Evolutionary conservation across 768 basidiomycete species (phyloP), one percentile per base, ranked within the genome.

Genomic region (Rhodotorula babjevae): DNA sequence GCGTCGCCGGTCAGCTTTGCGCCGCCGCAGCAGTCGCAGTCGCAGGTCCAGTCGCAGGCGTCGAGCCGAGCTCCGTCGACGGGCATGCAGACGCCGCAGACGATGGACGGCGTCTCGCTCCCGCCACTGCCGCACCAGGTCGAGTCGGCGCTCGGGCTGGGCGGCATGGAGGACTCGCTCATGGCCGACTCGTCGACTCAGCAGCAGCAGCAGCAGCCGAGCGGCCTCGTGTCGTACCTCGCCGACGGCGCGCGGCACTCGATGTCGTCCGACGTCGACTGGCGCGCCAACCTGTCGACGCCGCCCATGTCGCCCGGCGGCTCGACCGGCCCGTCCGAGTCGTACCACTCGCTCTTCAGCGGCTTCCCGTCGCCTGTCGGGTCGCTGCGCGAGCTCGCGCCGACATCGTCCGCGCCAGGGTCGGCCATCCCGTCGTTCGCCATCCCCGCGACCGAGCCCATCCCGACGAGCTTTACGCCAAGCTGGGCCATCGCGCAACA

Each of bases 261-360:
- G 12, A 19, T 42, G 42, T 65, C 64, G 55, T 31, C 42, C 29
- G 64, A 58, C 46, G n/a, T 70, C 63, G 73, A 71, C 52, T 71
- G 59, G 42, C 65, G 56, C 44, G 49, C 68, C 6, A 29, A 31
- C 33, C 46, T 68, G 9, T 69, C 72, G 50, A 69, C 68, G 29
- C 72, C 68, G 14, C 72, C 72, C 1, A 36, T 71, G 21, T 72
- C 74, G 44, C 74, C 70, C 16, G 70, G 44, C 12, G 44, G 70
- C 15, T 68, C 74, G 60, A 66, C 59, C 9, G 50, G 66, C 2
- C 55, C 62, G 16, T 72, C 74, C 63, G 74, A 71, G 49, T 59
- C 53, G 8, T 67, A 63, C 70, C 44, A 61, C 42, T 75, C 74
- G 15, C 49, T 71, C 57, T 66, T 69, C 52, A 47, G 61, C 10